Evolutionary conservation across 2,329 filamentous ascomycete genomes (phyloP).

Genomic region (Epichloe coenophiala): DNA sequence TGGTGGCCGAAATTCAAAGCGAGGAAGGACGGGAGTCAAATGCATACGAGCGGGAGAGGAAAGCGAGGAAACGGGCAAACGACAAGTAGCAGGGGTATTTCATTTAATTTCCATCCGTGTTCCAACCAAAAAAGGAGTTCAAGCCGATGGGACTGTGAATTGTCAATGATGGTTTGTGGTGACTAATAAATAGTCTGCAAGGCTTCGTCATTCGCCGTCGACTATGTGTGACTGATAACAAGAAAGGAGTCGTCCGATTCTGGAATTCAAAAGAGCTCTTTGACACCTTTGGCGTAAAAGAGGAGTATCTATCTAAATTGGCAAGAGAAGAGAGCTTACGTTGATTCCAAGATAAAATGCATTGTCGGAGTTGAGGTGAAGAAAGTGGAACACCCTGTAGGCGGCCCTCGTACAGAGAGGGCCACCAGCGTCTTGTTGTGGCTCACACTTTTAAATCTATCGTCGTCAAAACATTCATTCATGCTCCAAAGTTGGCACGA

Average conservation of each 20-base stretch:
- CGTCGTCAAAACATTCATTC: background rate
- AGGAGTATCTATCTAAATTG: too few relatives aligned
- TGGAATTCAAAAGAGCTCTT: too few relatives aligned
- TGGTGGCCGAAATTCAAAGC: conserved; percentile 90
- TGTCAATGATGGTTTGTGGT: background rate
- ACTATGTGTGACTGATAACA: too few relatives aligned
- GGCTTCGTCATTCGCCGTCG: too few relatives aligned
- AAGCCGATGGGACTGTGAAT: too few relatives aligned
- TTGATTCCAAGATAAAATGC: background rate
- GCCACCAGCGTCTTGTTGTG: background rate
- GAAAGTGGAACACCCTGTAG: background rate
- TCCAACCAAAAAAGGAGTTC: too few relatives aligned
- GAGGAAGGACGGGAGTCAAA: conserved; percentile 82
- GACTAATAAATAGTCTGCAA: background rate
- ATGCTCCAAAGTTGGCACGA: background rate
- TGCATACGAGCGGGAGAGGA: conserved; percentile 77
- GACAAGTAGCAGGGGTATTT: conserved; percentile 19
- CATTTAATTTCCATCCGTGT: background rate
- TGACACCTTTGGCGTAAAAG: too few relatives aligned
- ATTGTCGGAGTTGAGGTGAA: background rate
- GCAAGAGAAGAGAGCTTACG: too few relatives aligned
- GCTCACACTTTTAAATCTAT: background rate
- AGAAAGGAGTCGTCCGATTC: too few relatives aligned
- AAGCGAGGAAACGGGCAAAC: conserved; percentile 53
- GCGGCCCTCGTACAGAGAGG: conserved; percentile 2